Evolutionary conservation across 2,329 filamentous ascomycete genomes (phyloP), one percentile per base, ranked within the genome.

Genomic region (Penicillium polonicum): DNA sequence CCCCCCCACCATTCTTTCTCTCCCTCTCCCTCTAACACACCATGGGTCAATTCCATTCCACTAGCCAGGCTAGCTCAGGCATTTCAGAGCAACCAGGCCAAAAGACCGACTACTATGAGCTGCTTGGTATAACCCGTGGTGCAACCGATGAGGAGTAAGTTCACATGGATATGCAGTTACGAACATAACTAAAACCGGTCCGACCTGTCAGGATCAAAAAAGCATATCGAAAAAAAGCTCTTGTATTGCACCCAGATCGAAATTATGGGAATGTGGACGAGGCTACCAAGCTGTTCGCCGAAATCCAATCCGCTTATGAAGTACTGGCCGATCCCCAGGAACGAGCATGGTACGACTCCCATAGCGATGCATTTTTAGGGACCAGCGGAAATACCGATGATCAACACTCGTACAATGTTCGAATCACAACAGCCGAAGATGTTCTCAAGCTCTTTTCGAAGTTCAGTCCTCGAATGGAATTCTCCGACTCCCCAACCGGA

Each of bases 261-360:
- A 99, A 99, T 74, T 88, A 89, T 72, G 88, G 90, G 67, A 88
- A 97, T 70, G 87, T 89, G 60, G 91, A 95, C 68, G 84, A 86
- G 62, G 88, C 93, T 2, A 99, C 94, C 1, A 84, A 82, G 64
- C 86, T 88, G 52, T 99, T 99, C 72, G 92, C 94, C 49, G 92
- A 97, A 71, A 83, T 97, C 29, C 93, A 97, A 74, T 84, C 92
- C 36, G 94, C 94, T 46, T 96, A 99, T 73, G 91, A 97, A 74
- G 86, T 99, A n/a, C 84, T 99, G 1, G 96, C 92, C 2, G 94
- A 99, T 73, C 87, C 92, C 12, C 93, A 99, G 72, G 94, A 99
- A 74, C 86, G 94, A 66, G 89, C 92, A 33, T 99, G 94, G 94
- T 99, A 99, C 78, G 93, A 99, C 76, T 92, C 92, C 3, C 94